Percentiles rank a stretch among this genome's conserved stretches.
Conservation (phyloP, 2,329 filamentous ascomycete species). For the Fusarium virguliforme region DNA sequence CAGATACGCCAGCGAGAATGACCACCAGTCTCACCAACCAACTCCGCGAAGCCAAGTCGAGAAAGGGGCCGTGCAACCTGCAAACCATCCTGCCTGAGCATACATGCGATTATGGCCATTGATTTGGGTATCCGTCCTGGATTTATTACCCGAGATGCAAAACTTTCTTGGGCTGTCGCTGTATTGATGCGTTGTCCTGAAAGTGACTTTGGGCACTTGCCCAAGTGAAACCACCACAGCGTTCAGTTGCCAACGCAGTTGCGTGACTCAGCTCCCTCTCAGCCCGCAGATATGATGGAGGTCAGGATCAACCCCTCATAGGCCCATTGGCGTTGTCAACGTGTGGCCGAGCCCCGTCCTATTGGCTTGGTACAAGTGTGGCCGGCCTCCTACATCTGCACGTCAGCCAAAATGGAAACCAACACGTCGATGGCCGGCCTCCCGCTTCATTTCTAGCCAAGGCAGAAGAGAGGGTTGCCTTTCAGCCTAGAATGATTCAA, state of each 20-base stretch:
- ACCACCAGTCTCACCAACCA: neutral
- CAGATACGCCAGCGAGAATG: neutral
- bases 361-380: neutral
- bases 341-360: neutral
- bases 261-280: neutral
- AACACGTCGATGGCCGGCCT: neutral
- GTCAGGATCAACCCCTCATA: neutral
- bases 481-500: fast-evolving
- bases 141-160: neutral
- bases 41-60: neutral
- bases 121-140: neutral
- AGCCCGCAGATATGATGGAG: neutral
- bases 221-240: neutral
- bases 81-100: neutral
- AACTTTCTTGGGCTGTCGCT: neutral
- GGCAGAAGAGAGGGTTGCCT: neutral
- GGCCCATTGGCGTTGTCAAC: neutral
- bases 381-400: constrained; percentile 1
- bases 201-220: neutral
- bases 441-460: neutral
- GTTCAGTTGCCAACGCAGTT: neutral
- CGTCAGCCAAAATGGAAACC: neutral
- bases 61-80: neutral
- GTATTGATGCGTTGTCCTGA: neutral
- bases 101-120: neutral